These are phyloP conservation scores for Microbotryum silenes-acaulis DNA, from an alignment of 1,284 basidiomycete genomes.

Conservation along the genomic window DNA sequence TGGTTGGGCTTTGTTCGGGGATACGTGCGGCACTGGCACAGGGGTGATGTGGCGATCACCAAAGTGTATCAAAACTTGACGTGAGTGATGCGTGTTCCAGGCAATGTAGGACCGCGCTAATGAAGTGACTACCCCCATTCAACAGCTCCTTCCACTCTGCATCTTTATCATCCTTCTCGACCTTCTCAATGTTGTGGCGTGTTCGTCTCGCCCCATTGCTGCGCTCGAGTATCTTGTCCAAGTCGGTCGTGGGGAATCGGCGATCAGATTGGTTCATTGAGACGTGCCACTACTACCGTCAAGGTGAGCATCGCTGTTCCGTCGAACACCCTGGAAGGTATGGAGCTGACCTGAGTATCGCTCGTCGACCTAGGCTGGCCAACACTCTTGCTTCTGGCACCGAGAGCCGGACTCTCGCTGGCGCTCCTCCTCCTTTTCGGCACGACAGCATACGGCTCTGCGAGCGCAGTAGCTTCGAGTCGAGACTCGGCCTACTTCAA, in stretches of 20 bases:
- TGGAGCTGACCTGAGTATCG: neutral
- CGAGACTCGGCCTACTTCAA: constrained; percentile 27
- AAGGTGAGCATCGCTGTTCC: constrained; percentile 14
- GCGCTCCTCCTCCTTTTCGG: constrained; percentile 28
- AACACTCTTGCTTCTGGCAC: constrained; percentile 25
- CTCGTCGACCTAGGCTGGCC: constrained; percentile 26
- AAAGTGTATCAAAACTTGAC: constrained; percentile 12
- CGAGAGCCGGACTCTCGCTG: constrained; percentile 25
- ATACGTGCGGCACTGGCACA: constrained; percentile 14
- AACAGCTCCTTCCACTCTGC: constrained; percentile 24
- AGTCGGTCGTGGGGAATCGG: constrained; percentile 7
- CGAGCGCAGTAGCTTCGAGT: neutral
- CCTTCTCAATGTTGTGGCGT: constrained; percentile 30
- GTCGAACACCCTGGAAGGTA: neutral
- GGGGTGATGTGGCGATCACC: constrained; percentile 15
- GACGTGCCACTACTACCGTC: constrained; percentile 17
- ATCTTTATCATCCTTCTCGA: constrained; percentile 19
- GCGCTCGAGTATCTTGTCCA: constrained; percentile 3
- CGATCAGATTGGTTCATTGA: constrained; percentile 22
- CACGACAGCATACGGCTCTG: constrained; percentile 21
- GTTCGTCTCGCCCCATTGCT: constrained; percentile 8
- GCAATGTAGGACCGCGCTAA: constrained; percentile 7
- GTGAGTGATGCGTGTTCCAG: neutral
- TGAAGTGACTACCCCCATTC: neutral
- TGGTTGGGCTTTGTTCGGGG: constrained; percentile 17